These are phyloP conservation scores for Cordia subcordata DNA, from an alignment of 257 asterid species.

Conservation along the genomic window DNA sequence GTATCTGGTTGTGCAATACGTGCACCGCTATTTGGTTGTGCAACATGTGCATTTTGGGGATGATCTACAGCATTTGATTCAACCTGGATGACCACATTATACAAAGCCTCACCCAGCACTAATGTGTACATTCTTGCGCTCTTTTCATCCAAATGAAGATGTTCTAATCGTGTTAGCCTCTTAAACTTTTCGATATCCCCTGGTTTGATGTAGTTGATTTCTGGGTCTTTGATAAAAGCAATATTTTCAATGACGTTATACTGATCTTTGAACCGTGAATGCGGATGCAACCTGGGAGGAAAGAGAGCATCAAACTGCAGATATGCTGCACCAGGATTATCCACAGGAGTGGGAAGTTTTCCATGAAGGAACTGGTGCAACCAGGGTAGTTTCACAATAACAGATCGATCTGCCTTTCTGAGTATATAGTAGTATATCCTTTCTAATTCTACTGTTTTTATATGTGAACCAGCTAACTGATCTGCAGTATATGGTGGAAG, in stretches of 20 bases:
- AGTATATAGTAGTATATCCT: slow-evolving; percentile 51
- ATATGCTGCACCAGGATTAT: slow-evolving; percentile 15
- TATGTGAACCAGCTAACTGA: slow-evolving; percentile 41
- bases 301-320: slow-evolving; percentile 50
- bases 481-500: slow-evolving; percentile 29
- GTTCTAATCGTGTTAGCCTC: slow-evolving; percentile 48
- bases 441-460: slow-evolving; percentile 37
- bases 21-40: slow-evolving; percentile 7
- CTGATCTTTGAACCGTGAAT: slow-evolving; percentile 15
- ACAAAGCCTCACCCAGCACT: slow-evolving; percentile 15
- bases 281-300: slow-evolving; percentile 46
- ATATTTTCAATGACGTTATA: slow-evolving; percentile 35
- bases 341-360: slow-evolving; percentile 24
- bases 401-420: slow-evolving; percentile 42
- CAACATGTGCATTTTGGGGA: slow-evolving; percentile 6
- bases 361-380: slow-evolving; percentile 50
- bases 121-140: slow-evolving; percentile 16
- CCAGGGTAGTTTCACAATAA: slow-evolving; percentile 34
- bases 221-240: slow-evolving; percentile 43
- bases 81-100: slow-evolving; percentile 12
- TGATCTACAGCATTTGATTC: slow-evolving; percentile 7
- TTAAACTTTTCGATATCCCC: slow-evolving; percentile 42
- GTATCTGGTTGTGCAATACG: too few species aligned
- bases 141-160: slow-evolving; percentile 34
- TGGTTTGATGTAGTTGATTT: slow-evolving; percentile 25